Percentiles rank a stretch among this genome's conserved stretches.
Conservation (phyloP, 73 alveolate genomes). For the Tetrahymena malaccensis region DNA sequence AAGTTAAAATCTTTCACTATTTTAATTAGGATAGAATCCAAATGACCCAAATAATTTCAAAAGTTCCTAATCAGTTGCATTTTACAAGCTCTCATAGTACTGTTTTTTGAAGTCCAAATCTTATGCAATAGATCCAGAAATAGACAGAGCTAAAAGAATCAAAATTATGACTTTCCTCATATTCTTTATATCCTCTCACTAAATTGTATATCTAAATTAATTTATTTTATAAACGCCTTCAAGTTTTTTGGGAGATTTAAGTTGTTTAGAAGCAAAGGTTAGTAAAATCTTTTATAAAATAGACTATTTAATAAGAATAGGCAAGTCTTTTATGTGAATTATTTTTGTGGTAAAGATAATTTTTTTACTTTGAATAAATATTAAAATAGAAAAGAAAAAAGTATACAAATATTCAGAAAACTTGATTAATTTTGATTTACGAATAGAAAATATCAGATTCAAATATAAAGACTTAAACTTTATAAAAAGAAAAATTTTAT, state of each 20-base stretch:
- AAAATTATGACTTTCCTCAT: neutral
- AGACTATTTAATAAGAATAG: no score
- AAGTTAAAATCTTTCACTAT: neutral
- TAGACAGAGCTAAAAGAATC: neutral
- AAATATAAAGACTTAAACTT: no score
- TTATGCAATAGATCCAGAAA: neutral
- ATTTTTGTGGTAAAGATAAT: neutral
- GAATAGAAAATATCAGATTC: neutral
- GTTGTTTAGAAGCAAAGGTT: no score
- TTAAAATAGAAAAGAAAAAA: no score
- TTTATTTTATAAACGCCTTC: neutral
- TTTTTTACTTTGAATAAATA: no score
- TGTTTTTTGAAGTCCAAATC: neutral
- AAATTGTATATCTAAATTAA: no score
- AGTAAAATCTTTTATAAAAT: neutral
- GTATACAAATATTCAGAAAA: neutral
- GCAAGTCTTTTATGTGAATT: neutral
- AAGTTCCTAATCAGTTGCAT: neutral
- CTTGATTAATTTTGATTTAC: neutral
- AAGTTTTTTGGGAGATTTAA: neutral
- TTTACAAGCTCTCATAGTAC: neutral
- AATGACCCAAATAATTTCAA: neutral
- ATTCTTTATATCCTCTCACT: no score
- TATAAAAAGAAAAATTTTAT: no score
- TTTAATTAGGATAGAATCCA: neutral